Conservation (phyloP, 139 green algal genomes). For the Auxenochlorella pyrenoidosa region DNA sequence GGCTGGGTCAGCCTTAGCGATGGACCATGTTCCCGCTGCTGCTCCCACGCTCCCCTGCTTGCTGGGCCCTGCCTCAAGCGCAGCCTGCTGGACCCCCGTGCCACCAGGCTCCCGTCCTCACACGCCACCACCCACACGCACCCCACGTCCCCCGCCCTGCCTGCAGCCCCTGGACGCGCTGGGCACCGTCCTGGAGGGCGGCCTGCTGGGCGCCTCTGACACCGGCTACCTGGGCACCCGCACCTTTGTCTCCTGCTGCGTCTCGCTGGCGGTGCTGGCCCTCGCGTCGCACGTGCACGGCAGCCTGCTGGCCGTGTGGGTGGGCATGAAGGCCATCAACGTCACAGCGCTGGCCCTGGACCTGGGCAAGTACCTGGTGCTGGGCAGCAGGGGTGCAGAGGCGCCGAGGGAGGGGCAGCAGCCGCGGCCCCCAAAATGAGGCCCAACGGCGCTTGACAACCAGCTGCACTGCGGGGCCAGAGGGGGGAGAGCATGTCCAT, state of each 20-base stretch:
- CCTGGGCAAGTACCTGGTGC: slow-evolving; percentile 34
- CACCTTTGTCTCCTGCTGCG: slow-evolving; percentile 4
- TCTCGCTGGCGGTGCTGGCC: slow-evolving; percentile 36
- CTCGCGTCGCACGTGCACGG: neutral
- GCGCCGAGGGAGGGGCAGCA: neutral
- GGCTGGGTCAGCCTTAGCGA: too few relatives aligned
- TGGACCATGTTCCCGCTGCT: too few relatives aligned
- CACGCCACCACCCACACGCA: neutral
- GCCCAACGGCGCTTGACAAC: too few relatives aligned
- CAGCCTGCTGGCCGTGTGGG: slow-evolving; percentile 39
- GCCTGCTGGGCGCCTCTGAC: slow-evolving; percentile 48
- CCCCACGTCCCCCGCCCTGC: neutral
- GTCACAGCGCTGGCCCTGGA: slow-evolving; percentile 38
- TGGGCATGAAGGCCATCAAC: slow-evolving; percentile 46
- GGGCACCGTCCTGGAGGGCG: slow-evolving; percentile 48
- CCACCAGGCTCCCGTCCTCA: too few relatives aligned
- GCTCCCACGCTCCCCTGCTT: too few relatives aligned
- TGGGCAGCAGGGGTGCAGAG: neutral
- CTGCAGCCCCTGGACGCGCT: slow-evolving; percentile 50
- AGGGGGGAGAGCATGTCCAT: too few relatives aligned
- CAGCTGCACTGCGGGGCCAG: too few relatives aligned
- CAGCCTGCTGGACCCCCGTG: too few relatives aligned
- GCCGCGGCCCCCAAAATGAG: neutral
- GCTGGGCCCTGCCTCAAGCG: too few relatives aligned
- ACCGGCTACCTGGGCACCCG: slow-evolving; percentile 42